Conservation (phyloP, 345 rosid species). For the Eucalyptus cloeziana region DNA sequence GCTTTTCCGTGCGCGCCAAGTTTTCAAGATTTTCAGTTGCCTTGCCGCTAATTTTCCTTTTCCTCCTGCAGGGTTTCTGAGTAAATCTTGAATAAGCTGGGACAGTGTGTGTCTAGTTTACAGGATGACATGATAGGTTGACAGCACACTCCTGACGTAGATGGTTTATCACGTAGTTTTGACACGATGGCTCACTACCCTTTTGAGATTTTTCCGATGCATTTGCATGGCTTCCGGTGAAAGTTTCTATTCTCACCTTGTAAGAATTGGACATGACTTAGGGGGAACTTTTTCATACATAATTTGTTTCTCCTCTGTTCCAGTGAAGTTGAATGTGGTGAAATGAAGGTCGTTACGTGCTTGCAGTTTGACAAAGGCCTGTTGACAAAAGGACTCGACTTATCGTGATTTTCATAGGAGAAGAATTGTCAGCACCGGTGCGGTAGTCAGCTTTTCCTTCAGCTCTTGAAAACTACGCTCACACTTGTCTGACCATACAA, state of each 20-base stretch:
- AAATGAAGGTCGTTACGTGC: not conserved
- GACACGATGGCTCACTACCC: not conserved
- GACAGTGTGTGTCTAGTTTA: not conserved
- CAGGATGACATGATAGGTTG: not conserved
- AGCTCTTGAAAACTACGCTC: too few relatives aligned
- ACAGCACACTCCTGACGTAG: not conserved
- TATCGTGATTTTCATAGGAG: too few relatives aligned
- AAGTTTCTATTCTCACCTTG: not conserved
- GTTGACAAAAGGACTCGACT: not conserved
- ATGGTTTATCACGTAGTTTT: not conserved
- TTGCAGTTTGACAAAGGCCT: not conserved
- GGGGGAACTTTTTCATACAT: not conserved
- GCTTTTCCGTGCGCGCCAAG: not conserved
- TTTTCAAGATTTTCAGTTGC: not conserved
- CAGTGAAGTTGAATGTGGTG: not conserved
- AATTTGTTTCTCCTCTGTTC: not conserved
- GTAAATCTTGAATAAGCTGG: not conserved
- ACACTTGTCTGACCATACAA: too few relatives aligned
- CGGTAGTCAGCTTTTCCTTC: too few relatives aligned
- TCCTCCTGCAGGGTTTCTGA: conserved; percentile 29
- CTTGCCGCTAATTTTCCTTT: not conserved
- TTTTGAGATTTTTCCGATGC: not conserved
- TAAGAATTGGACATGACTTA: not conserved
- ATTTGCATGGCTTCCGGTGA: not conserved
- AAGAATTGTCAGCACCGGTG: too few relatives aligned